These are phyloP conservation scores for Kregervanrija delftensis DNA, from an alignment of 805 yeast species.

Conservation along the genomic window DNA sequence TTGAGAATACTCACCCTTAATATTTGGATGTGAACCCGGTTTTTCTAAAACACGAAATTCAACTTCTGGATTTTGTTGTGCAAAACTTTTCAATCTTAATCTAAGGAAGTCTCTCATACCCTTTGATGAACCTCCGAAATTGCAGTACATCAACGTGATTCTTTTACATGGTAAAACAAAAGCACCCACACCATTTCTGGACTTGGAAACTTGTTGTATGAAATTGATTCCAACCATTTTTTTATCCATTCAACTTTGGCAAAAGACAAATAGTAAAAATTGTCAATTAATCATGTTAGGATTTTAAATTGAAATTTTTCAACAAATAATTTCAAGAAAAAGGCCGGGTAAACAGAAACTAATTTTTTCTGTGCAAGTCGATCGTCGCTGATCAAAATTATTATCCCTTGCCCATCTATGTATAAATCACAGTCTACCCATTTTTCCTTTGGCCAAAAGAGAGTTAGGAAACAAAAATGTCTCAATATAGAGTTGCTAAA, in stretches of 20 bases:
- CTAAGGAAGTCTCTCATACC: slow-evolving; percentile 69
- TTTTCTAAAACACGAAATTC: slow-evolving; percentile 65
- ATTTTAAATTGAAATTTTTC: no score
- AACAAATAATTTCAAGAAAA: no score
- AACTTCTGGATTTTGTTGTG: slow-evolving; percentile 54
- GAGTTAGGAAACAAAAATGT: no score
- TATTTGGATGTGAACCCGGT: slow-evolving; percentile 72
- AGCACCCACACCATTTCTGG: slow-evolving; percentile 74
- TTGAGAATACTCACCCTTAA: slow-evolving; percentile 48
- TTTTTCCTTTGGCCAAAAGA: no score
- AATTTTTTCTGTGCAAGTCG: no score
- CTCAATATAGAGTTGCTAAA: no score
- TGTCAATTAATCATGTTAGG: neutral
- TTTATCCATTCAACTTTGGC: no score
- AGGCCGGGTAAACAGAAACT: no score
- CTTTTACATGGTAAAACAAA: slow-evolving; percentile 69
- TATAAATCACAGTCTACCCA: no score
- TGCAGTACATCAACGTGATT: slow-evolving; percentile 75
- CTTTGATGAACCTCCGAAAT: slow-evolving; percentile 91
- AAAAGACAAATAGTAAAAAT: no score
- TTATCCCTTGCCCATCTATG: no score
- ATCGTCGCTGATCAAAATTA: no score
- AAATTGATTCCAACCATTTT: slow-evolving; percentile 43
- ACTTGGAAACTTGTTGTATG: slow-evolving; percentile 47
- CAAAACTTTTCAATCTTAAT: slow-evolving; percentile 45